These are phyloP conservation scores for Pichia sp. DNA, from an alignment of 1,139 yeast species.

Conservation along the genomic window DNA sequence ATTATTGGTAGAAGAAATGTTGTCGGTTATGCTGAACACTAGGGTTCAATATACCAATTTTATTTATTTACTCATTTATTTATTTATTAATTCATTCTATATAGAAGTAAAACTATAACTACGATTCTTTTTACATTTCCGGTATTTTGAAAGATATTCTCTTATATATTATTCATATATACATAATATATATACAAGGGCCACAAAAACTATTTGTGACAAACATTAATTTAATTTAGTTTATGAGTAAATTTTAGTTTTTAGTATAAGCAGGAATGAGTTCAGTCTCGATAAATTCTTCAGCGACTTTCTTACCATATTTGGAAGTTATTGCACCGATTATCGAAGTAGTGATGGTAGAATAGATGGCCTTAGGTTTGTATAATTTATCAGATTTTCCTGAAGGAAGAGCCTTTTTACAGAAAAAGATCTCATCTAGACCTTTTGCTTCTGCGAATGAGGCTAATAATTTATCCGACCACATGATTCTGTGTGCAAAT, in stretches of 20 bases:
- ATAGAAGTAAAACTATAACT: too few relatives aligned
- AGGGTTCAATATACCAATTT: constrained; percentile 20
- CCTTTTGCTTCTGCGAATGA: constrained; percentile 42
- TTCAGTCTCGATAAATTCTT: constrained; percentile 45
- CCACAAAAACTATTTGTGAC: neutral
- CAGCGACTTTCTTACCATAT: constrained; percentile 57
- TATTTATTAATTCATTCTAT: neutral
- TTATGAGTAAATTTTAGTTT: neutral
- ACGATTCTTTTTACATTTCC: too few relatives aligned
- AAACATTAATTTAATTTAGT: too few relatives aligned
- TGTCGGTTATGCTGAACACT: constrained; percentile 59
- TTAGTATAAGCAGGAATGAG: constrained; percentile 20
- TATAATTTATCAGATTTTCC: constrained; percentile 42
- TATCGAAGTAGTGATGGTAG: constrained; percentile 66
- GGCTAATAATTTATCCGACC: constrained; percentile 43
- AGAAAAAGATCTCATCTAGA: constrained; percentile 55
- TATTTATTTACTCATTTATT: constrained; percentile 18
- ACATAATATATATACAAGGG: neutral
- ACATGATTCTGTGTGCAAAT: constrained; percentile 40
- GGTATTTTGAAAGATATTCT: neutral
- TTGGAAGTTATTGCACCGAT: constrained; percentile 72
- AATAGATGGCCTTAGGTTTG: constrained; percentile 44
- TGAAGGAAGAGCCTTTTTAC: constrained; percentile 36
- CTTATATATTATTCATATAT: constrained; percentile 1
- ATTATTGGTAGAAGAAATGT: constrained; percentile 91